Evolutionary conservation across 148 eudicot species (phyloP), one percentile per base, ranked within the genome.

Genomic region (Camellia lanceoleosa): DNA sequence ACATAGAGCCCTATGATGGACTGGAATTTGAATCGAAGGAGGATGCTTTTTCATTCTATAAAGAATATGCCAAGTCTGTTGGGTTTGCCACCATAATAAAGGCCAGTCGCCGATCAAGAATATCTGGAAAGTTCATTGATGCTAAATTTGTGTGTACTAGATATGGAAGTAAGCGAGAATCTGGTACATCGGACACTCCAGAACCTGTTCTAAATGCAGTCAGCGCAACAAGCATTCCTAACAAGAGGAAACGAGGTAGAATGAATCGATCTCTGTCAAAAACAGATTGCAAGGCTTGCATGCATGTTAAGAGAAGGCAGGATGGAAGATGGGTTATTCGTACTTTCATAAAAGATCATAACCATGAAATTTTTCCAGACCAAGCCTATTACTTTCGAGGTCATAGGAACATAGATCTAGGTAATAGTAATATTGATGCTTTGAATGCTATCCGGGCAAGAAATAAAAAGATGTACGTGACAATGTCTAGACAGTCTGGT

Each of bases 221-320:
- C 58, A 77, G 59, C 8, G 16, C 79, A 3, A 8, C 38, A 61
- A 68, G 75, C 52, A 62, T 30, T 56, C 71, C 82, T 74, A 73
- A 68, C 49, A 80, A 83, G 79, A 76, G n/a, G 76, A 76, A 80
- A 55, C 75, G 83, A 54, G 83, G 83, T 18, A 83, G 82, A 79
- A 62, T 71, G 76, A 80, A 58, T 74, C 59, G 72, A 67, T 79
- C 85, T n/a, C 82, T 78, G 79, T 59, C 80, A 76, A 92, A 92
- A 80, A 92, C 91, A 20, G 96, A 90, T 75, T 92, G 96, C 85
- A 92, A 90, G 81, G 96, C 96, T 68, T 84, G 96, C 86, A 86
- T 92, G 96, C 93, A 92, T 79, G 93, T 92, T 43, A 92, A 92
- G 87, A 86, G 87, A 87, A 82, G 75, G 43, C 72, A 79, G 44